Base-by-base conservation (phyloP, 1,139 yeast genomes). In the Pichia sp. region DNA sequence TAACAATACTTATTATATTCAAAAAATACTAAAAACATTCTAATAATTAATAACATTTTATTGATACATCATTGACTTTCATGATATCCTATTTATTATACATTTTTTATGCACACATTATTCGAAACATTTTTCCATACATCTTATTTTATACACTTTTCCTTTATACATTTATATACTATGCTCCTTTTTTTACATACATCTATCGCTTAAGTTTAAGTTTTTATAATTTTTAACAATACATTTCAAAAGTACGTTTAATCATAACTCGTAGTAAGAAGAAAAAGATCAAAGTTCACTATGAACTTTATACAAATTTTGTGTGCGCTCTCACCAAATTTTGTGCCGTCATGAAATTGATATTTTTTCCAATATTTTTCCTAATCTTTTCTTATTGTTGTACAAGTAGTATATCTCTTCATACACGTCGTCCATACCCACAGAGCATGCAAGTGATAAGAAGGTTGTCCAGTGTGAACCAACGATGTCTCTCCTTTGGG, bases 11-110 rank as follows among this genome's bases (percentile, higher is more conserved):
- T n/a, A 32, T 7, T 10, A 32, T n/a, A 15, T 4, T 15, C n/a
- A 33, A 34, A 34, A 11, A 20, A 21, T 28, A 34, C n/a, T 31
- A 30, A 21, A 40, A 40, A 40, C 18, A 40, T 18, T 30, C 31
- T 22, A 17, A 33, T 33, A 24, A 17, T 27, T 38, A 34, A 21
- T 38, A 38, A 12, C 15, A 19, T 27, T 40, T 41, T 41, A 31
- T 32, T 30, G 18, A 17, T 14, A 17, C 27, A 27, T 4, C 24
- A 21, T 19, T 31, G 35, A 34, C 22, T 17, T 36, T 44, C 19
- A 35, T 31, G 21, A 20, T 30, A 17, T 22, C 12, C 28, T 28
- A 10, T 28, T 28, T 28, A 4, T 28, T 28, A 28, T 28, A 28
- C 31, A n/a, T 28, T 7, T 10, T 10, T 10, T 10, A 28, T 28